A percentile compares a stretch with the other conserved stretches of the same genome.
phyloP scores from a whole-genome alignment of 2,329 filamentous ascomycete species.

The Berkeleyomyces basicola region DNA sequence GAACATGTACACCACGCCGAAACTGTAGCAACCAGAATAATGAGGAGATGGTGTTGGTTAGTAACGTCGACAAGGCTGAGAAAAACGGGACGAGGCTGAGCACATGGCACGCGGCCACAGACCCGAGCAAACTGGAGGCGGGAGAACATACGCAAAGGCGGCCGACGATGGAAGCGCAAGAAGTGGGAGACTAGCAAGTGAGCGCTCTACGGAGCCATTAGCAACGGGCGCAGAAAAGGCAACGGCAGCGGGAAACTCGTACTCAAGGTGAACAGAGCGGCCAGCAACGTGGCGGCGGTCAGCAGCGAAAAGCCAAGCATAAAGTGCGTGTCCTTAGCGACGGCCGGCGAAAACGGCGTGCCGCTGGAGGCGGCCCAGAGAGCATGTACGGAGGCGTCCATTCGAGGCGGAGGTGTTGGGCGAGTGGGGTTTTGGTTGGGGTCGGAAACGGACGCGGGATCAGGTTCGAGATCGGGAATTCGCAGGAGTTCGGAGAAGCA shows the following conservation, averaged over 20 bases:
- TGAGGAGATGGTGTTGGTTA: conserved; percentile 15
- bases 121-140: not conserved
- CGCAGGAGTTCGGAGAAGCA: no score
- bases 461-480: no score
- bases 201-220: conserved; percentile 46
- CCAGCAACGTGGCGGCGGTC: conserved; percentile 52
- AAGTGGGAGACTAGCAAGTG: conserved; percentile 56
- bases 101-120: no score
- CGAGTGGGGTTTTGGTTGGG: not conserved
- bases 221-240: not conserved
- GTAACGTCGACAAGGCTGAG: conserved; percentile 4
- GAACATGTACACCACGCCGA: conserved; percentile 96
- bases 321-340: conserved; percentile 77
- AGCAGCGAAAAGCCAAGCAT: conserved; percentile 62
- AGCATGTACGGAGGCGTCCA: conserved; percentile 70
- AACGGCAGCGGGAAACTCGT: conserved; percentile 20
- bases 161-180: conserved; percentile 77
- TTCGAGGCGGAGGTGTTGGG: conserved; percentile 25
- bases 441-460: not conserved
- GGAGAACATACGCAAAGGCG: conserved; percentile 61
- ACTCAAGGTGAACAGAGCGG: conserved; percentile 78
- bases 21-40: conserved; percentile 32
- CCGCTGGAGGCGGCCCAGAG: conserved; percentile 86
- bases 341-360: conserved; percentile 64
- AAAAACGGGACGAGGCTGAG: conserved; percentile 9